A percentile compares a stretch with the other conserved stretches of the same genome.
phyloP scores from a whole-genome alignment of 495 filamentous ascomycete species.

The Glarea lozoyensis region DNA sequence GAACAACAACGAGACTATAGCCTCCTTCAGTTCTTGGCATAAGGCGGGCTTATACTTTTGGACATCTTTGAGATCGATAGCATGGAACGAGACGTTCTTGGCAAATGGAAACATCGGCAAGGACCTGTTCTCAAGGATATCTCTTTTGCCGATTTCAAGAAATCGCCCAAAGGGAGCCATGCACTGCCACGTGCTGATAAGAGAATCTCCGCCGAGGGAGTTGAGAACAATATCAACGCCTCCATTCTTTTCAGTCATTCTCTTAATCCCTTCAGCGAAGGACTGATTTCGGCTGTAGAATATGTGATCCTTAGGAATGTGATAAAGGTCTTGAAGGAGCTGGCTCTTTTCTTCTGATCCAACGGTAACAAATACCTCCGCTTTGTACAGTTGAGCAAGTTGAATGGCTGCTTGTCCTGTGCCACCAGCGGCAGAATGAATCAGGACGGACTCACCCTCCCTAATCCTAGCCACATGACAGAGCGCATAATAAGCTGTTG shows the following conservation, averaged over 20 bases:
- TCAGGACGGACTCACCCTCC: conserved; percentile 48
- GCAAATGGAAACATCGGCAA: conserved; percentile 22
- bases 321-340: conserved; percentile 37
- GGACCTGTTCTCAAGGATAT: conserved; percentile 24
- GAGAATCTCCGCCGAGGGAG: conserved; percentile 36
- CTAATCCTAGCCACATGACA: conserved; percentile 33
- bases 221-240: conserved; percentile 63
- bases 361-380: conserved; percentile 50
- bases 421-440: conserved; percentile 50
- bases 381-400: conserved; percentile 61
- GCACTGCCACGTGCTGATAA: conserved; percentile 39
- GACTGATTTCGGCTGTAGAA: conserved; percentile 32
- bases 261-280: conserved; percentile 38
- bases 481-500: conserved; percentile 47
- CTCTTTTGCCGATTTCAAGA: conserved; percentile 48
- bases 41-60: neutral
- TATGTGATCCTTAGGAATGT: conserved; percentile 44
- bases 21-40: conserved; percentile 3
- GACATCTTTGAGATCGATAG: conserved; percentile 6
- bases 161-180: conserved; percentile 41
- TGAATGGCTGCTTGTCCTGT: conserved; percentile 59
- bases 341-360: conserved; percentile 41
- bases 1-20: conserved; percentile 16
- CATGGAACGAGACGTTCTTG: conserved; percentile 22
- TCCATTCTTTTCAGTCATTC: conserved; percentile 35